Conservation (phyloP, 129 eudicot genomes). For the Chrysanthemum lavandulifolium region DNA sequence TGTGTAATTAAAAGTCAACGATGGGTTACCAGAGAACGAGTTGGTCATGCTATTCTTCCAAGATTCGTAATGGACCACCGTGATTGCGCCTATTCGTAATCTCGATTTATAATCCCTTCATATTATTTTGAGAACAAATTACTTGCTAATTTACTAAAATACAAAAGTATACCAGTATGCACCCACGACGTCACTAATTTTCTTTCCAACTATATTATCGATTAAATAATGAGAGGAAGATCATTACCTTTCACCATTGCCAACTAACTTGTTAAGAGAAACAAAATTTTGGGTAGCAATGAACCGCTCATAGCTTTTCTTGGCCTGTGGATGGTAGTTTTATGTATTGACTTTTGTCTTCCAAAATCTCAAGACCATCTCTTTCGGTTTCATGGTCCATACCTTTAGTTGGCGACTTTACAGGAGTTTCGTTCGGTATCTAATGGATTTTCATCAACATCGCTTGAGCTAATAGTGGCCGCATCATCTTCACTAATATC, state of each 20-base stretch:
- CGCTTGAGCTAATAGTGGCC: too few species aligned
- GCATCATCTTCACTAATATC: too few species aligned
- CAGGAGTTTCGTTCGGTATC: slow-evolving; percentile 38
- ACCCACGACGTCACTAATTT: too few species aligned
- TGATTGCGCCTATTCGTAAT: slow-evolving; percentile 49
- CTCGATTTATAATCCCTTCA: too few species aligned
- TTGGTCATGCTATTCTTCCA: slow-evolving; percentile 46
- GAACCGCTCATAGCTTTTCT: slow-evolving; percentile 57
- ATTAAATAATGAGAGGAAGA: neutral
- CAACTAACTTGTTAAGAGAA: slow-evolving; percentile 49
- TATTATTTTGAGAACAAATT: slow-evolving; percentile 12
- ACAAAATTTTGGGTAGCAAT: slow-evolving; percentile 45
- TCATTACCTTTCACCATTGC: slow-evolving; percentile 61
- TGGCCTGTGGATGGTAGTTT: slow-evolving; percentile 37
- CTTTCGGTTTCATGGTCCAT: slow-evolving; percentile 48
- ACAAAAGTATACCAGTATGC: neutral
- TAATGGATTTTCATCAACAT: slow-evolving; percentile 38
- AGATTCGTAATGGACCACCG: slow-evolving; percentile 75
- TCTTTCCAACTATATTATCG: too few species aligned
- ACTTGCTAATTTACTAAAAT: slow-evolving; percentile 1
- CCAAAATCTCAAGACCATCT: slow-evolving; percentile 31
- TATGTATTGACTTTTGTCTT: slow-evolving; percentile 39
- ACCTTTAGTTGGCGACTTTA: slow-evolving; percentile 31
- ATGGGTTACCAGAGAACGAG: slow-evolving; percentile 47
- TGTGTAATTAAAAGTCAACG: neutral